phyloP scores from a whole-genome alignment of 148 eudicot genomes.

The Silene latifolia region DNA sequence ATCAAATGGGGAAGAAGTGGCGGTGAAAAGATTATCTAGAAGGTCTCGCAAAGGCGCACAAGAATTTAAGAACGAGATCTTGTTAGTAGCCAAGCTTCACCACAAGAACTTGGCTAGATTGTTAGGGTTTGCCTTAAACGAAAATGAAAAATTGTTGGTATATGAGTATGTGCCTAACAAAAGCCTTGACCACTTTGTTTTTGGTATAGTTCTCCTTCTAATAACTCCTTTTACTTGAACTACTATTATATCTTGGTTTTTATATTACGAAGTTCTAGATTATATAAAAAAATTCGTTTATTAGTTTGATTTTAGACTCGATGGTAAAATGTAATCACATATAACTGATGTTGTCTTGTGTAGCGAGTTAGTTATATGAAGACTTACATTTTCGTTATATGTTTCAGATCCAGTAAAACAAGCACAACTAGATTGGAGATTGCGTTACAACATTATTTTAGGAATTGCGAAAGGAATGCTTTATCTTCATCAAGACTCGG shows the following conservation, averaged over 20 bases:
- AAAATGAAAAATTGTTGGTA: slow-evolving; percentile 27
- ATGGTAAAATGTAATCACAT: too few species aligned
- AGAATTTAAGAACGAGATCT: slow-evolving; percentile 33
- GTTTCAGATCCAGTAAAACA: background rate
- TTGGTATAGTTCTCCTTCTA: slow-evolving; percentile 15
- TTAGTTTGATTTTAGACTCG: too few species aligned
- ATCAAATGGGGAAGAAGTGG: slow-evolving; percentile 19
- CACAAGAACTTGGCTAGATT: slow-evolving; percentile 31
- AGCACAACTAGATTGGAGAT: slow-evolving; percentile 6
- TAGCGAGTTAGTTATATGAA: too few species aligned
- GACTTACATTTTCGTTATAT: background rate
- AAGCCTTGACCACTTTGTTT: slow-evolving; percentile 32
- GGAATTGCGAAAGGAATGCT: slow-evolving; percentile 28
- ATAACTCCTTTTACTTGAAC: background rate
- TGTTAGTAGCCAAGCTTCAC: slow-evolving; percentile 32
- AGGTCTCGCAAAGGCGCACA: slow-evolving; percentile 27
- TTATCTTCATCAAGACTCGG: slow-evolving; percentile 29
- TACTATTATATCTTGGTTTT: too few species aligned
- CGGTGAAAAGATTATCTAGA: slow-evolving; percentile 32
- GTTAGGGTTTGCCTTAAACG: slow-evolving; percentile 26
- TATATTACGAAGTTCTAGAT: too few species aligned
- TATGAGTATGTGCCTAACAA: slow-evolving; percentile 34
- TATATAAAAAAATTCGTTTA: too few species aligned
- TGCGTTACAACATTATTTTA: slow-evolving; percentile 21
- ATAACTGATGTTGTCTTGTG: too few species aligned